Conservation (phyloP, 768 basidiomycete species). For the Leccinum ochraceum region DNA sequence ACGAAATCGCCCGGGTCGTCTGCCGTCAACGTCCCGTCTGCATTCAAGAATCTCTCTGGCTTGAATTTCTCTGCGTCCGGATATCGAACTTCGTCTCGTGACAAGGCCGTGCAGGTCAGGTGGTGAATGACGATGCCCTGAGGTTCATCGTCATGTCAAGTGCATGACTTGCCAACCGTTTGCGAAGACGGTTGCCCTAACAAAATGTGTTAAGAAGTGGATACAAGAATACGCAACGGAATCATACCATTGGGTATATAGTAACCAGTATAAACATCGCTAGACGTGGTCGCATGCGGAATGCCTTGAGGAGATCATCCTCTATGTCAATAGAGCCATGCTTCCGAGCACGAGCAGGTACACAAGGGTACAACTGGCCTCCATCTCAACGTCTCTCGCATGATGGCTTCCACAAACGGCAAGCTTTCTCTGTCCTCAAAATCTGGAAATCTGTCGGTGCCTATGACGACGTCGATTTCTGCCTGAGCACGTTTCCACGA, state of each 20-base stretch:
- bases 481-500: background rate
- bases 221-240: background rate
- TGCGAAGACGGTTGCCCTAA: constrained; percentile 3
- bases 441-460: background rate
- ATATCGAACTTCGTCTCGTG: constrained; percentile 2
- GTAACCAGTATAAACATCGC: constrained; percentile 43
- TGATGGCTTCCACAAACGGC: background rate
- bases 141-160: background rate
- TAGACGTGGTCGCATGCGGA: constrained; percentile 32
- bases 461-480: background rate
- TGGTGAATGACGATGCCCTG: background rate
- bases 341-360: background rate
- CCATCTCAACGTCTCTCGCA: constrained; percentile 1
- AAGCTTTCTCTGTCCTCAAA: background rate
- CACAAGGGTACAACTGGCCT: background rate
- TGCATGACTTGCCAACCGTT: constrained; percentile 1
- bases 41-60: constrained; percentile 11
- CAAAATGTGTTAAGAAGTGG: background rate
- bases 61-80: constrained; percentile 11
- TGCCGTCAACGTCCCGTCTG: background rate
- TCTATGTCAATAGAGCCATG: background rate
- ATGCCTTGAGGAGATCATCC: constrained; percentile 2
- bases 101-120: background rate
- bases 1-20: background rate
- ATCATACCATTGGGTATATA: constrained; percentile 49